Percentiles rank a stretch among this genome's conserved stretches.
phyloP scores from a whole-genome alignment of 805 yeast species.

The Hanseniaspora occidentalis region DNA sequence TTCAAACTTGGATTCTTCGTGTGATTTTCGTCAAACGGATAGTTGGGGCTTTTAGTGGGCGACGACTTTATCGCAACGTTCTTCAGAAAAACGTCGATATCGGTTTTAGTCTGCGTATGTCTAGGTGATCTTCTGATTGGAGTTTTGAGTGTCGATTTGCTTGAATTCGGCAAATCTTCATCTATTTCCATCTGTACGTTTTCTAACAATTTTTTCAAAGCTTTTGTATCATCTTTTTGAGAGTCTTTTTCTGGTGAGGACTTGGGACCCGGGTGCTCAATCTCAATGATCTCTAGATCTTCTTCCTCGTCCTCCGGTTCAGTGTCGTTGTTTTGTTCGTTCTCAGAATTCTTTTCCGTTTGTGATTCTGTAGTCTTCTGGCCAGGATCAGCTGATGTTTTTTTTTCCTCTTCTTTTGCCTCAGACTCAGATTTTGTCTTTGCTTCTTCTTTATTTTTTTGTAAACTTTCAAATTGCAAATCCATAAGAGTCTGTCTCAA shows the following conservation, averaged over 20 bases:
- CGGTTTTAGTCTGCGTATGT: no score
- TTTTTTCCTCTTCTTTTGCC: no score
- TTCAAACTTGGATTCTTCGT: neutral
- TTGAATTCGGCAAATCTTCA: neutral
- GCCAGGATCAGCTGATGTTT: no score
- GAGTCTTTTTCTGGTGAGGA: no score
- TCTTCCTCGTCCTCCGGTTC: conserved; percentile 13
- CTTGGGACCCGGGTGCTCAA: neutral
- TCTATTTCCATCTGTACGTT: no score
- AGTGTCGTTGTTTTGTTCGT: neutral
- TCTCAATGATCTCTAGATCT: conserved; percentile 22
- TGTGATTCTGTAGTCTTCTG: conserved; percentile 7
- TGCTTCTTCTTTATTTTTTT: no score
- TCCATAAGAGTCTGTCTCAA: conserved; percentile 15
- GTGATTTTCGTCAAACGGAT: neutral
- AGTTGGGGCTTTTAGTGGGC: neutral
- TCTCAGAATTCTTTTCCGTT: conserved; percentile 2
- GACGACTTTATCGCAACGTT: neutral
- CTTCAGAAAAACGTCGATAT: neutral
- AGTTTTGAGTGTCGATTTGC: no score
- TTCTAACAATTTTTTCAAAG: no score
- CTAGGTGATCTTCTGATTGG: no score
- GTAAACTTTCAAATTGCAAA: no score
- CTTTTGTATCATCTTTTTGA: no score
- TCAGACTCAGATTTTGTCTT: no score